Evolutionary conservation across 2,329 filamentous ascomycete species (phyloP).

Genomic region (Raffaelea deltoideospora): DNA sequence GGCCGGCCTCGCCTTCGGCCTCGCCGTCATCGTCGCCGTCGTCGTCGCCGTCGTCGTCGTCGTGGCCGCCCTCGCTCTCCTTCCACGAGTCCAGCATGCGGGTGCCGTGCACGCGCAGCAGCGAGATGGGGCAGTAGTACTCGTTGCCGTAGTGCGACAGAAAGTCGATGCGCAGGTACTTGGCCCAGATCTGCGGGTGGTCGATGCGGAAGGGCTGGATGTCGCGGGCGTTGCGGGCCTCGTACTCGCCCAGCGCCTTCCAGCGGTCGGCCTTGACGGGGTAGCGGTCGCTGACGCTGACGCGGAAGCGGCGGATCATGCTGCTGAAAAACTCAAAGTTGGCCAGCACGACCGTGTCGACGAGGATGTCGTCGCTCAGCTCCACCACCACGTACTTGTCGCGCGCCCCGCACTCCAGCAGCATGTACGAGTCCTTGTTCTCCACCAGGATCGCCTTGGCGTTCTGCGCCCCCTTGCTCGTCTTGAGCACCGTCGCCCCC

Average conservation of each 20-base stretch:
- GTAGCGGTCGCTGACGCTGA: slow-evolving; percentile 89
- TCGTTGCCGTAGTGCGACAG: slow-evolving; percentile 90
- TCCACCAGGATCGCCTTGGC: slow-evolving; percentile 80
- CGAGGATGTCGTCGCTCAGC: slow-evolving; percentile 69
- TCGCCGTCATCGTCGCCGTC: slow-evolving; percentile 30
- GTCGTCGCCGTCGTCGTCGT: slow-evolving; percentile 41
- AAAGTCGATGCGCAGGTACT: slow-evolving; percentile 85
- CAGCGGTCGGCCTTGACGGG: slow-evolving; percentile 86
- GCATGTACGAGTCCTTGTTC: slow-evolving; percentile 98
- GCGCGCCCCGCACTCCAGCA: slow-evolving; percentile 71
- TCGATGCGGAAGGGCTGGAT: slow-evolving; percentile 91
- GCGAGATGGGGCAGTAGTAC: slow-evolving; percentile 85
- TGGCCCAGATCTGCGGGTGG: slow-evolving; percentile 88
- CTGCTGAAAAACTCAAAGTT: slow-evolving; percentile 99
- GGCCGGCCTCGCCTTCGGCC: no score
- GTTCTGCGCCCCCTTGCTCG: slow-evolving; percentile 73
- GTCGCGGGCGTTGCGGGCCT: slow-evolving; percentile 82
- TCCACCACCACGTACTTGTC: slow-evolving; percentile 95
- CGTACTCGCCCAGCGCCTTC: slow-evolving; percentile 76
- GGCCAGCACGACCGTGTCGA: slow-evolving; percentile 92
- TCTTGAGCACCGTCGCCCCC: slow-evolving; percentile 84
- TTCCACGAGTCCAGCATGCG: slow-evolving; percentile 93
- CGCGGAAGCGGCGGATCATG: slow-evolving; percentile 79
- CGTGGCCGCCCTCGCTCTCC: slow-evolving; percentile 55
- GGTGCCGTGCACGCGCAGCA: slow-evolving; percentile 84